Evolutionary conservation across 2,329 filamentous ascomycete genomes (phyloP).

Genomic region (Xylariaceae sp.): DNA sequence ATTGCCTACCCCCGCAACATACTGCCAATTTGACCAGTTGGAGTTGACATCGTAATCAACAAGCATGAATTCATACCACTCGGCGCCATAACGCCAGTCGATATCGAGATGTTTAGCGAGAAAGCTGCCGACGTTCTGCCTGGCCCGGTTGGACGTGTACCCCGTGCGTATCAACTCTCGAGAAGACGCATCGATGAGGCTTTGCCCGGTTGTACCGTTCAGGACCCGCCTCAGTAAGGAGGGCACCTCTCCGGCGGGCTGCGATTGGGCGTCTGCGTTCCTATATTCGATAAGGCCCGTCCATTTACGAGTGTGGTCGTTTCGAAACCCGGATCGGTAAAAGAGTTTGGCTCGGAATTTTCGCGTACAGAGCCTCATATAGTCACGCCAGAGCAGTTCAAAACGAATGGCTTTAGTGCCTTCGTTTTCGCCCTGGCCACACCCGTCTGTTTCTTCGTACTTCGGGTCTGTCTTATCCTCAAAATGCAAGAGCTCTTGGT

Average conservation of each 20-base stretch:
- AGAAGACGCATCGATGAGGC: constrained; percentile 72
- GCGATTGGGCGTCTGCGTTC: constrained; percentile 34
- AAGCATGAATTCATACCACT: constrained; percentile 75
- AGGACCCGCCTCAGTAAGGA: constrained; percentile 56
- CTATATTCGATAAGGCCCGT: constrained; percentile 35
- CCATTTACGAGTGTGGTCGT: constrained; percentile 45
- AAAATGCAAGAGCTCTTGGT: constrained; percentile 61
- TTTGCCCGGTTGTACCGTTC: constrained; percentile 67
- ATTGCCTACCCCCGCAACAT: constrained; percentile 74
- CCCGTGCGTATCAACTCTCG: constrained; percentile 71
- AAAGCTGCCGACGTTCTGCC: constrained; percentile 74
- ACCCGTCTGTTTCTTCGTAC: constrained; percentile 48
- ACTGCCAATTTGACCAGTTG: constrained; percentile 84
- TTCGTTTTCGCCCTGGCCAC: constrained; percentile 65
- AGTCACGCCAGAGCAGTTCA: constrained; percentile 75
- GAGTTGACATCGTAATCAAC: constrained; percentile 71
- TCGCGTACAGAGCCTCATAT: constrained; percentile 70
- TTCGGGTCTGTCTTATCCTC: constrained; percentile 56
- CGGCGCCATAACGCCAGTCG: constrained; percentile 76
- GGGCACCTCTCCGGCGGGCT: constrained; percentile 42
- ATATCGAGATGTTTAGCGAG: constrained; percentile 68
- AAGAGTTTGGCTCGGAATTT: constrained; percentile 68
- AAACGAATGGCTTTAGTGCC: constrained; percentile 67
- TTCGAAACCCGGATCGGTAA: constrained; percentile 58
- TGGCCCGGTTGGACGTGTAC: constrained; percentile 71